These are phyloP conservation scores for Dunaliella primolecta DNA, from an alignment of 139 green algal species.

Conservation along the genomic window DNA sequence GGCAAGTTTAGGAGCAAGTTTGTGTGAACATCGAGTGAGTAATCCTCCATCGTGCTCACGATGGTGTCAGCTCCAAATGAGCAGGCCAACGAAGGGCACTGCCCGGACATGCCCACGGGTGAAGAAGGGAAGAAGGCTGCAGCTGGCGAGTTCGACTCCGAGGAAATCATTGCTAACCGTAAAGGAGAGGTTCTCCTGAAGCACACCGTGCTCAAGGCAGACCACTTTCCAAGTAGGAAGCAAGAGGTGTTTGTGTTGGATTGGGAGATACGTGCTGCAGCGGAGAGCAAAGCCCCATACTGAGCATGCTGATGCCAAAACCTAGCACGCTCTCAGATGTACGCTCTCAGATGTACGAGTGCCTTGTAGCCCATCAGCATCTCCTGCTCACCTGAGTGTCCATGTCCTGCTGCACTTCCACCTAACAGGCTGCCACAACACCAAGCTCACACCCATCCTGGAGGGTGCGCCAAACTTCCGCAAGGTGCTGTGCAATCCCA, in stretches of 20 bases:
- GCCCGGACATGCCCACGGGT: constrained; percentile 7
- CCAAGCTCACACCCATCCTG: constrained; percentile 77
- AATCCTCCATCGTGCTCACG: too few relatives aligned
- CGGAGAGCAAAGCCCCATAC: too few relatives aligned
- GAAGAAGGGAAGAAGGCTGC: neutral
- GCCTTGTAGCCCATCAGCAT: too few relatives aligned
- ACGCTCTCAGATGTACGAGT: too few relatives aligned
- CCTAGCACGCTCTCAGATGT: too few relatives aligned
- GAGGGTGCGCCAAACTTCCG: constrained; percentile 94
- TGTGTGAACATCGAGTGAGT: too few relatives aligned
- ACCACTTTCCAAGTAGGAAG: constrained; percentile 80
- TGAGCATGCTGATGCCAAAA: too few relatives aligned
- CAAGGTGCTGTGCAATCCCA: constrained; percentile 54
- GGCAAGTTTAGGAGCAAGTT: too few relatives aligned
- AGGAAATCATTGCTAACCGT: constrained; percentile 62
- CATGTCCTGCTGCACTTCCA: too few relatives aligned
- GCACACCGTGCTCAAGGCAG: constrained; percentile 87
- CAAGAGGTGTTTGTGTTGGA: neutral
- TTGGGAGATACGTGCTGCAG: neutral
- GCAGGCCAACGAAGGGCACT: neutral
- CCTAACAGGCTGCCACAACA: constrained; percentile 94
- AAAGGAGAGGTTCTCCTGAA: constrained; percentile 77
- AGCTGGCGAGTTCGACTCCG: constrained; percentile 19
- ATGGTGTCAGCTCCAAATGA: too few relatives aligned
- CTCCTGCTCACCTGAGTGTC: too few relatives aligned